Conservation (phyloP, 352 stramenopile species). For the Elongisporangium undulatum region DNA sequence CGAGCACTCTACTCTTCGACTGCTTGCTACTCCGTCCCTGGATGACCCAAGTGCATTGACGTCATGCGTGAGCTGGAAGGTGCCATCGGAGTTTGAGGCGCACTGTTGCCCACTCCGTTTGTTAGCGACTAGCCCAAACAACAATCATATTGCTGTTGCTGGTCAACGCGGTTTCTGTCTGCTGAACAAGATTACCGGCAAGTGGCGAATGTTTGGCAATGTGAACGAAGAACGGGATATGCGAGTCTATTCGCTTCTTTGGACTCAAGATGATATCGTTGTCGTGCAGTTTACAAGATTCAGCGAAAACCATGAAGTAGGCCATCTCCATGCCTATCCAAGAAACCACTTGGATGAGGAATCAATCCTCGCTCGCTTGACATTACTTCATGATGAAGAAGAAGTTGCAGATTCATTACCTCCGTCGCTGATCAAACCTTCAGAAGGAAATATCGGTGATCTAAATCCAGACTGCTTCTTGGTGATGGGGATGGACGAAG, state of each 20-base stretch:
- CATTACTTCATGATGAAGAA: conserved; percentile 28
- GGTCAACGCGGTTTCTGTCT: conserved; percentile 73
- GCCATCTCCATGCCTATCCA: conserved; percentile 69
- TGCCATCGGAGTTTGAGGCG: conserved; percentile 52
- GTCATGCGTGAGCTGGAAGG: conserved; percentile 51
- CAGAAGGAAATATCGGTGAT: conserved; percentile 8
- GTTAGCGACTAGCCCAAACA: conserved; percentile 44
- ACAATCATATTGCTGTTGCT: conserved; percentile 62
- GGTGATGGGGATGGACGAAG: conserved; percentile 56
- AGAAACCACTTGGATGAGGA: conserved; percentile 74
- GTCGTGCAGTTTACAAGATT: conserved; percentile 56
- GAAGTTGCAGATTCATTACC: conserved; percentile 9
- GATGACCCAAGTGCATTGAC: conserved; percentile 63
- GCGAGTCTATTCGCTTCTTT: conserved; percentile 55
- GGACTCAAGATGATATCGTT: conserved; percentile 63
- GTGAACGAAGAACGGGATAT: conserved; percentile 82
- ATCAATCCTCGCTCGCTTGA: conserved; percentile 42
- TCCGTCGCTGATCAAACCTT: conserved; percentile 6
- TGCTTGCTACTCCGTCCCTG: conserved; percentile 42
- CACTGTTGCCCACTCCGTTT: conserved; percentile 64
- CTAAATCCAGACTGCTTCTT: conserved; percentile 27
- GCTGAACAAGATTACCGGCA: conserved; percentile 55
- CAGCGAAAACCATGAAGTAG: conserved; percentile 41
- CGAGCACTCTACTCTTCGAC: conserved; percentile 39
- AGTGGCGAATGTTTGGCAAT: conserved; percentile 84